Evolutionary conservation across 192 early-diverging fungal genomes (phyloP).

Genomic region (Geranomyces variabilis): DNA sequence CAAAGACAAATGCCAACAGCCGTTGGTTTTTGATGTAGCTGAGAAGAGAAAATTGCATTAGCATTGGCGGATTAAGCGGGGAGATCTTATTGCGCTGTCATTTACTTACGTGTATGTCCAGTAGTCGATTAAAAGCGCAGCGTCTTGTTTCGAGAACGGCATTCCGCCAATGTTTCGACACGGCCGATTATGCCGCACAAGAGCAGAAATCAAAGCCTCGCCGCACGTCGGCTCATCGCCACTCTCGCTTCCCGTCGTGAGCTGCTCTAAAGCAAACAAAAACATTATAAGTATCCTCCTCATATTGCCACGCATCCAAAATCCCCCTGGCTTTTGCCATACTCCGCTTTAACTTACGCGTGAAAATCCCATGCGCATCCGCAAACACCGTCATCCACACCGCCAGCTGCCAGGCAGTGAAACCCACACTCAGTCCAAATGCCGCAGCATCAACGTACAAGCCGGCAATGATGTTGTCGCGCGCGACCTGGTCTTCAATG

Average conservation of each 20-base stretch:
- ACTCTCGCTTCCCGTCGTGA: too few species aligned
- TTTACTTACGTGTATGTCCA: background rate
- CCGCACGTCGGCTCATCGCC: background rate
- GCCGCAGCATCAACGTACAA: conserved; percentile 5
- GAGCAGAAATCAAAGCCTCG: conserved; percentile 7
- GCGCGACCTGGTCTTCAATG: conserved; percentile 2
- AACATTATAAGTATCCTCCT: too few species aligned
- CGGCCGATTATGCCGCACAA: conserved; percentile 5
- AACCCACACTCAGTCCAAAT: conserved; percentile 5
- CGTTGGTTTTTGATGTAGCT: conserved; percentile 21
- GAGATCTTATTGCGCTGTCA: too few species aligned
- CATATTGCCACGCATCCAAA: too few species aligned
- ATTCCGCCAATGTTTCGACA: background rate
- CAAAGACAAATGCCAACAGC: conserved; percentile 25
- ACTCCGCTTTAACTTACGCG: too few species aligned
- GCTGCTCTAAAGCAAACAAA: too few species aligned
- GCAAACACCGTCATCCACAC: conserved; percentile 22
- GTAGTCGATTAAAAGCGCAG: conserved; percentile 21
- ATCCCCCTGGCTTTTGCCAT: background rate
- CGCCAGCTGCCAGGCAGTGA: conserved; percentile 27
- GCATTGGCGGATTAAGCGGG: too few species aligned
- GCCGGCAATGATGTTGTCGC: conserved; percentile 10
- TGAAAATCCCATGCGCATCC: conserved; percentile 4
- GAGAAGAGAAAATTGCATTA: too few species aligned
- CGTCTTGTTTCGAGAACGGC: conserved; percentile 26